Evolutionary conservation across 1,284 basidiomycete genomes (phyloP), one percentile per base, ranked within the genome.

Genomic region (Heterobasidion irregulare): DNA sequence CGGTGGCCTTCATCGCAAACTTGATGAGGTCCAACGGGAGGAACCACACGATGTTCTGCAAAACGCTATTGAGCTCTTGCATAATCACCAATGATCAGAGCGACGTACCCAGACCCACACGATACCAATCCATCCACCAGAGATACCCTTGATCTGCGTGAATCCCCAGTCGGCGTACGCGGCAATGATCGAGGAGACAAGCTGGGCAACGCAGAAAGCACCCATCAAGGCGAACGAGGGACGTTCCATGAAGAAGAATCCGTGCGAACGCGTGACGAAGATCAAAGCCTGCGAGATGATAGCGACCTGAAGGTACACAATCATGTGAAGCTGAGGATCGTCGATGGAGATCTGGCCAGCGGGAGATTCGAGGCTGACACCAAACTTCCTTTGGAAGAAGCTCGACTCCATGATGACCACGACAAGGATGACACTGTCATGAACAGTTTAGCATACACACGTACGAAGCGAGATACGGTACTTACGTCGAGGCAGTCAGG

Each of bases 221-320:
- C 75, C 72, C 76, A 98, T 79, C 56, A 98, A 82, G 49, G 95
- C 95, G 53, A 80, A 75, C 49, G 94, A 96, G 26, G 94, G 95
- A 59, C 94, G 87, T 75, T 98, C 95, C 89, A 93, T 94, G 83
- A 96, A 98, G 83, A 94, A 98, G 81, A 93, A 96, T 33, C 91
- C 82, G 72, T 98, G 95, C 63, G 94, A 89, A 77, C 94, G 93
- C 41, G 94, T 97, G 71, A 96, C 83, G 77, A 97, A 97, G 79
- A 98, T 97, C 58, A 98, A 79, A 3, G 95, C 95, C 73, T 98
- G 95, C 56, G 95, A 98, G 74, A 98, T 97, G 73, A 98, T 95
- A 62, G 95, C 95, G 60, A 98, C 95, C 72, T 94, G 89, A 61
- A 94, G 82, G 77, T 94, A 93, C 59, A 92, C 75, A 62, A 93